Evolutionary conservation across 2,329 filamentous ascomycete species (phyloP).

Genomic region (Neonectria hederae): DNA sequence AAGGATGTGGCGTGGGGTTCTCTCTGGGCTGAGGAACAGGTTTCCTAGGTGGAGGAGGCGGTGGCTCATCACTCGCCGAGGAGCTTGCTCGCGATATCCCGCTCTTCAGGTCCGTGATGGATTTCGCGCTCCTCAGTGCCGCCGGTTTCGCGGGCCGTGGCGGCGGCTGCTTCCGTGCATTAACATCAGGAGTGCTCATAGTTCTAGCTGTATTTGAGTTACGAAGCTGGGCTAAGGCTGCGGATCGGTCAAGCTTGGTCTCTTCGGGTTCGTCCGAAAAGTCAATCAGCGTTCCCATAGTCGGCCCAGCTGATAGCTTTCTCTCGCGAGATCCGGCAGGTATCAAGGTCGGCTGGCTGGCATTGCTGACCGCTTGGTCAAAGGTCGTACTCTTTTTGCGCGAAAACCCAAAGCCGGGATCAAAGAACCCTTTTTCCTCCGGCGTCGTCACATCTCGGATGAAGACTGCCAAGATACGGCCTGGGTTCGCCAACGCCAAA

Average conservation of each 20-base stretch:
- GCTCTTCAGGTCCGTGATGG: constrained; percentile 42
- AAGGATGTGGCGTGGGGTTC: constrained; percentile 48
- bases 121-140: constrained; percentile 59
- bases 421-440: constrained; percentile 78
- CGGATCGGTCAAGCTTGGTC: constrained; percentile 47
- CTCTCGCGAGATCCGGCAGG: constrained; percentile 28
- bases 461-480: constrained; percentile 85
- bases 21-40: constrained; percentile 34
- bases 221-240: constrained; percentile 43
- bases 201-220: constrained; percentile 31
- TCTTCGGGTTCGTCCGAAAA: constrained; percentile 63
- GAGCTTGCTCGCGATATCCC: constrained; percentile 30
- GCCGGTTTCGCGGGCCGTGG: constrained; percentile 68
- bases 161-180: constrained; percentile 54
- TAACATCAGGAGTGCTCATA: constrained; percentile 44
- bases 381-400: constrained; percentile 40
- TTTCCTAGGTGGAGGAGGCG: constrained; percentile 50
- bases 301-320: constrained; percentile 47
- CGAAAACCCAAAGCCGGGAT: constrained; percentile 58
- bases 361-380: constrained; percentile 37
- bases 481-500: constrained; percentile 84
- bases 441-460: constrained; percentile 95
- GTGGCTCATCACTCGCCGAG: constrained; percentile 34
- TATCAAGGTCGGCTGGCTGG: constrained; percentile 43
- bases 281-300: constrained; percentile 70